A percentile compares a stretch with the other conserved stretches of the same genome.
Conservation (phyloP, 805 yeast species). For the Lachancea sp. region DNA sequence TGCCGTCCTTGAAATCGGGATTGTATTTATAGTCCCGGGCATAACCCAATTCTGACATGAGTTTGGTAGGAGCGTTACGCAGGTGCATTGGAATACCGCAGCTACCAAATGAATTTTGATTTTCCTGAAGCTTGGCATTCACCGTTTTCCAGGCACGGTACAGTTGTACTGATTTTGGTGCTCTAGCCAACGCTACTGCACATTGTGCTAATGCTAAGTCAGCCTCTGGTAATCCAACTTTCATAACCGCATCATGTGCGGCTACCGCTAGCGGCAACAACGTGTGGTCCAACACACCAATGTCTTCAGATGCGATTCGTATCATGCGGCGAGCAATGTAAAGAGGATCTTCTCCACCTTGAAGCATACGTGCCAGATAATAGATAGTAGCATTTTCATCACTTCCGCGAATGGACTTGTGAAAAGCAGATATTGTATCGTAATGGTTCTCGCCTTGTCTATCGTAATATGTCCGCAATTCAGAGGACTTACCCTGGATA, state of each 20-base stretch:
- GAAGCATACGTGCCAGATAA: conserved; percentile 80
- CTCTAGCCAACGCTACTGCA: conserved; percentile 80
- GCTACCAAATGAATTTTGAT: conserved; percentile 42
- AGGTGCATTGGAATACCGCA: conserved; percentile 66
- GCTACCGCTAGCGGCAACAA: conserved; percentile 84
- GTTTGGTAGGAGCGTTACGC: conserved; percentile 87
- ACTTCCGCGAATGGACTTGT: conserved; percentile 84
- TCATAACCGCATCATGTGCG: conserved; percentile 78
- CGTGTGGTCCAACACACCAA: conserved; percentile 78
- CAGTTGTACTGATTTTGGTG: conserved; percentile 79
- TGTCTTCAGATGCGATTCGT: conserved; percentile 90
- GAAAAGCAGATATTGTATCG: conserved; percentile 93
- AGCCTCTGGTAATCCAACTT: conserved; percentile 92
- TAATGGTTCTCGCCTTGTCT: conserved; percentile 87
- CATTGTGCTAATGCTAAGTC: conserved; percentile 86
- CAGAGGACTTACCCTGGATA: conserved; percentile 43
- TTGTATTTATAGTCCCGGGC: conserved; percentile 82
- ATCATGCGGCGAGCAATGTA: conserved; percentile 88
- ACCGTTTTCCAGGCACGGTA: conserved; percentile 73
- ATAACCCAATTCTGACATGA: conserved; percentile 87
- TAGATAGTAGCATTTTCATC: conserved; percentile 86
- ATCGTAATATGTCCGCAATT: conserved; percentile 49
- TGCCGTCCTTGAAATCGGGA: conserved; percentile 70
- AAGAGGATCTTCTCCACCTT: conserved; percentile 90
- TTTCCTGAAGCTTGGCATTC: conserved; percentile 50